Percentiles rank a stretch among this genome's conserved stretches.
These are phyloP conservation scores for Aspergillus baeticus DNA, from an alignment of 495 filamentous ascomycete genomes.

Conservation along the genomic window DNA sequence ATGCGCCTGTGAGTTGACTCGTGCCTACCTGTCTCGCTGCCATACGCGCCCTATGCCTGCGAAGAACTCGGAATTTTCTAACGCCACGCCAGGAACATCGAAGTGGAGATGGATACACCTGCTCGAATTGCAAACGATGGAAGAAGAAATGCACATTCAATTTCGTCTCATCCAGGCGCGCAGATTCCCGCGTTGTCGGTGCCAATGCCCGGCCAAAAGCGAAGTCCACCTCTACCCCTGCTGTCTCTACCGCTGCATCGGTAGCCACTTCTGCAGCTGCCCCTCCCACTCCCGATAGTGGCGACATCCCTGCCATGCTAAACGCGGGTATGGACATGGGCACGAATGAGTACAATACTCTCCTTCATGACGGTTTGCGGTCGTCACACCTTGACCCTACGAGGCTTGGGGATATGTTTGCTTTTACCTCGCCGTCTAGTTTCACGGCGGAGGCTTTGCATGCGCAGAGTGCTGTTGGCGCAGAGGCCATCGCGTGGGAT, in stretches of 20 bases:
- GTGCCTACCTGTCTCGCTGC: background rate
- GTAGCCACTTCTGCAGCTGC: background rate
- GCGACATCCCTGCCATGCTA: too few species aligned
- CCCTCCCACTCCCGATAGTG: background rate
- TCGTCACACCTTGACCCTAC: background rate
- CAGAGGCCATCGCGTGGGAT: too few species aligned
- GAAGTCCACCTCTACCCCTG: background rate
- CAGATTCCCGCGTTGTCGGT: background rate
- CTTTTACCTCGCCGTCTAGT: background rate
- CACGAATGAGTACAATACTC: background rate
- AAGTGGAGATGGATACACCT: background rate
- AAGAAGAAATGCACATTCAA: conserved; percentile 3
- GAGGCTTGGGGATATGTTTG: background rate
- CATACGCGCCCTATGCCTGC: too few species aligned
- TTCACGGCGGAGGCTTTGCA: background rate
- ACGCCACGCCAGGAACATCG: background rate
- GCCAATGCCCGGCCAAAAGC: too few species aligned
- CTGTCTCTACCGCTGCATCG: background rate
- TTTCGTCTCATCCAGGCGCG: background rate
- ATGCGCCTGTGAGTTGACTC: background rate
- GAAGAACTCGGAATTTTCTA: too few species aligned
- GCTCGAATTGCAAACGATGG: conserved; percentile 1
- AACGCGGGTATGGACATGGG: too few species aligned
- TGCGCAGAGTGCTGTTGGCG: background rate
- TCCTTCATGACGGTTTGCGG: background rate